These are phyloP conservation scores for Rhodocollybia butyracea DNA, from an alignment of 768 basidiomycete species.

Conservation along the genomic window DNA sequence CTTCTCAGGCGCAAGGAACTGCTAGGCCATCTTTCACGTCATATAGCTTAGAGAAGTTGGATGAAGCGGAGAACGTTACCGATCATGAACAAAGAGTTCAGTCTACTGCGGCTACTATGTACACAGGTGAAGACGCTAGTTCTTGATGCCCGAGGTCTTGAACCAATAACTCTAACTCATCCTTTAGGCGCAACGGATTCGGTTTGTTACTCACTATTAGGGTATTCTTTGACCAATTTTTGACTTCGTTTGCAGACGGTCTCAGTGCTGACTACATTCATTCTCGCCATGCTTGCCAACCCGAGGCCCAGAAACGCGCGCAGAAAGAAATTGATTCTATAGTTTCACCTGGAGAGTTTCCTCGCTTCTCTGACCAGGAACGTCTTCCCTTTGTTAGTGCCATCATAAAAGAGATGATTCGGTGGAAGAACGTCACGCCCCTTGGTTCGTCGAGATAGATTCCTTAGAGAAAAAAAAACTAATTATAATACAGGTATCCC, in stretches of 20 bases:
- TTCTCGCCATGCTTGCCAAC: slow-evolving; percentile 13
- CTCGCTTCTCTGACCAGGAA: slow-evolving; percentile 12
- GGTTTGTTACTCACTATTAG: not conserved
- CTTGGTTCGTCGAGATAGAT: not conserved
- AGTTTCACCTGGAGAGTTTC: slow-evolving; percentile 11
- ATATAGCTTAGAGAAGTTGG: slow-evolving; percentile 16
- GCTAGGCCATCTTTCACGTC: slow-evolving; percentile 19
- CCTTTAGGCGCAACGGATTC: slow-evolving; percentile 9
- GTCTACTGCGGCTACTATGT: slow-evolving; percentile 22
- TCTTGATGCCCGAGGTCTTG: not conserved
- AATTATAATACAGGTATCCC: slow-evolving; percentile 16
- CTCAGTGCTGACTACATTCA: slow-evolving; percentile 10
- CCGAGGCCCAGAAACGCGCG: slow-evolving; percentile 9
- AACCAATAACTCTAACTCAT: not conserved
- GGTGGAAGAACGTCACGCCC: slow-evolving; percentile 10
- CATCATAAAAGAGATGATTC: slow-evolving; percentile 13
- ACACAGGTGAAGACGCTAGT: slow-evolving; percentile 14
- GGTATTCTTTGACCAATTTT: not conserved
- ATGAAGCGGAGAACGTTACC: slow-evolving; percentile 10
- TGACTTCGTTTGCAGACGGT: slow-evolving; percentile 6
- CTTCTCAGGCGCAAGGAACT: slow-evolving; percentile 16
- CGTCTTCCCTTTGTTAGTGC: slow-evolving; percentile 17
- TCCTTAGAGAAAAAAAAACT: not conserved
- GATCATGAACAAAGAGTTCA: slow-evolving; percentile 20
- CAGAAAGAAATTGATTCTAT: slow-evolving; percentile 12